These are phyloP conservation scores for Phytopythium cucurbitacearum DNA, from an alignment of 352 stramenopile genomes.

Conservation along the genomic window DNA sequence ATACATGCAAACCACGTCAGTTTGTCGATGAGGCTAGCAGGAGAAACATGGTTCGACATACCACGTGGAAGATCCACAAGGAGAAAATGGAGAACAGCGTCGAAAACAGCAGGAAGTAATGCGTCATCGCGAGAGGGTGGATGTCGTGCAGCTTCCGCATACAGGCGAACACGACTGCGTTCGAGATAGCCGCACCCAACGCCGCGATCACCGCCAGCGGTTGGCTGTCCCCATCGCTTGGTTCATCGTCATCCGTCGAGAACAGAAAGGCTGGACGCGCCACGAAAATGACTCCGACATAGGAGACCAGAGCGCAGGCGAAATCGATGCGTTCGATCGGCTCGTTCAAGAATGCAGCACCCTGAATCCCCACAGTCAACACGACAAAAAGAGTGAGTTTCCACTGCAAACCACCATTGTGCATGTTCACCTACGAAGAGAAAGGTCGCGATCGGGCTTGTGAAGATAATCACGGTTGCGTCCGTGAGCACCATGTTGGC, in stretches of 20 bases:
- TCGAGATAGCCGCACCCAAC: slow-evolving; percentile 20
- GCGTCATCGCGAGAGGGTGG: slow-evolving; percentile 31
- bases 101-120: slow-evolving; percentile 47
- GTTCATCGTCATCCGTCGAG: slow-evolving; percentile 9
- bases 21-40: background rate
- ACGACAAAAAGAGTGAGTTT: background rate
- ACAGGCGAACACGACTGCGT: slow-evolving; percentile 39
- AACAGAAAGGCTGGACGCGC: slow-evolving; percentile 50
- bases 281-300: slow-evolving; percentile 53
- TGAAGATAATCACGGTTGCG: slow-evolving; percentile 64
- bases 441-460: slow-evolving; percentile 56
- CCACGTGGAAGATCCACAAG: slow-evolving; percentile 18
- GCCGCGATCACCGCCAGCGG: slow-evolving; percentile 27
- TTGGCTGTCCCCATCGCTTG: slow-evolving; percentile 11
- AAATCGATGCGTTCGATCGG: slow-evolving; percentile 42
- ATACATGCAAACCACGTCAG: slow-evolving; percentile 2
- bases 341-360: slow-evolving; percentile 39
- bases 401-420: too few relatives aligned
- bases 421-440: slow-evolving; percentile 27
- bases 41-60: slow-evolving; percentile 5
- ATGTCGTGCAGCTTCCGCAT: slow-evolving; percentile 49
- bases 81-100: slow-evolving; percentile 20
- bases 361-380: slow-evolving; percentile 12
- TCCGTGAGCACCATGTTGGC: slow-evolving; percentile 73
- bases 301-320: slow-evolving; percentile 34